Conservation (phyloP, 2,329 filamentous ascomycete genomes). For the Pyrenochaeta sp. region DNA sequence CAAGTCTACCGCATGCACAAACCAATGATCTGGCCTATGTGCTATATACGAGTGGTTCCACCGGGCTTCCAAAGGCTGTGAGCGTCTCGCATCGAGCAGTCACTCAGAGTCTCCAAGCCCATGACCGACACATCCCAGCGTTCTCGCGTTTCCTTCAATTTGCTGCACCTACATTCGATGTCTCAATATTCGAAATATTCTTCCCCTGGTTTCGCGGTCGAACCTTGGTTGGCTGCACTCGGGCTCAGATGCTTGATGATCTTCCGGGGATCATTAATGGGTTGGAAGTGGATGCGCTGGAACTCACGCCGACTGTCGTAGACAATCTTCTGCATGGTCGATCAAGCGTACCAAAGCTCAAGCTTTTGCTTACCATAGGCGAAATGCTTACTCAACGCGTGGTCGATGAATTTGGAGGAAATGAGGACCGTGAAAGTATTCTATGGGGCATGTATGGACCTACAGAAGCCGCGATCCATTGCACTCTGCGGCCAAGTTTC, state of each 20-base stretch:
- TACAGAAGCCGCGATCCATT: slow-evolving; percentile 91
- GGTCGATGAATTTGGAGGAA: slow-evolving; percentile 78
- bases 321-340: slow-evolving; percentile 76
- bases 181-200: slow-evolving; percentile 94
- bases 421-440: slow-evolving; percentile 63
- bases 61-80: slow-evolving; percentile 88
- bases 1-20: slow-evolving; percentile 20
- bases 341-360: slow-evolving; percentile 70
- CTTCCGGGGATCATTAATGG: slow-evolving; percentile 70
- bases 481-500: slow-evolving; percentile 75
- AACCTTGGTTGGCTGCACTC: slow-evolving; percentile 75
- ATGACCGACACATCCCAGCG: slow-evolving; percentile 76
- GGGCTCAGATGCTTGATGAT: slow-evolving; percentile 75
- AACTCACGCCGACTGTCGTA: slow-evolving; percentile 88
- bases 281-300: slow-evolving; percentile 80
- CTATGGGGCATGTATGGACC: slow-evolving; percentile 95
- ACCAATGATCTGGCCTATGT: slow-evolving; percentile 73
- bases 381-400: slow-evolving; percentile 87
- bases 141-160: slow-evolving; percentile 90
- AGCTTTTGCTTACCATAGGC: slow-evolving; percentile 82
- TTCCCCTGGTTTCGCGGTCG: slow-evolving; percentile 78
- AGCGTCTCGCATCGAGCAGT: slow-evolving; percentile 79
- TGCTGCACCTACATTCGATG: slow-evolving; percentile 90
- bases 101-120: slow-evolving; percentile 82
- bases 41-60: slow-evolving; percentile 93